Evolutionary conservation across 257 asterid genomes (phyloP), one percentile per base, ranked within the genome.

Genomic region (Petrea volubilis): DNA sequence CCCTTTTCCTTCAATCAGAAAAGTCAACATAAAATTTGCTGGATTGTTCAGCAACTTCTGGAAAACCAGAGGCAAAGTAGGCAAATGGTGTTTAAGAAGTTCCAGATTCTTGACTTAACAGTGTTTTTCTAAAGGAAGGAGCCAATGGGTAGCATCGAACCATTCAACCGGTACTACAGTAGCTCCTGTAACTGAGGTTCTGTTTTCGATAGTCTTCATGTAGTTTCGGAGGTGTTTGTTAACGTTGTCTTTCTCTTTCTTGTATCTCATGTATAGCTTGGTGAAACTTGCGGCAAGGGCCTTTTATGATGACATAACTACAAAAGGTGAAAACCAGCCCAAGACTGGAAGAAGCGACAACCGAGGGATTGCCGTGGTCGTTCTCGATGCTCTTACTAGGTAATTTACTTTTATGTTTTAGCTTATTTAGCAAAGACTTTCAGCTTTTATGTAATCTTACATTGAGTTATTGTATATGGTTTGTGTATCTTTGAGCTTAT

Each of bases 351-450:
- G 98, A 70, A 90, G 97, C 55, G 99, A 95, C 71, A 90, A 92
- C 67, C 78, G 96, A 63, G 99, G 99, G 62, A 88, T 92, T 70
- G 97, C 95, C 5, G 99, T 95, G 27, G 98, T 95, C 50, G 81
- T 95, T 79, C 92, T 92, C 60, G 99, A 95, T 78, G 98, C 98
- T 43, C 96, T 95, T 64, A 95, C 99, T 31, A 85, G 96, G 98
- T 90, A 82, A 41, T 58, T 43, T 28, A n/a, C n/a, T n/a, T n/a
- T n/a, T n/a, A n/a, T n/a, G n/a, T n/a, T n/a, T n/a, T n/a, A n/a
- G n/a, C n/a, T 64, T 70, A 12, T 23, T 50, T 2, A 15, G 14
- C 6, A 15, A 40, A 21, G n/a, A 33, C 17, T 18, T 27, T 34
- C 15, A n/a, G n/a, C n/a, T n/a, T n/a, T n/a, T n/a, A n/a, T n/a